Evolutionary conservation across 116 monocot species (phyloP).

Genomic region (Trichopus zeylanicus): DNA sequence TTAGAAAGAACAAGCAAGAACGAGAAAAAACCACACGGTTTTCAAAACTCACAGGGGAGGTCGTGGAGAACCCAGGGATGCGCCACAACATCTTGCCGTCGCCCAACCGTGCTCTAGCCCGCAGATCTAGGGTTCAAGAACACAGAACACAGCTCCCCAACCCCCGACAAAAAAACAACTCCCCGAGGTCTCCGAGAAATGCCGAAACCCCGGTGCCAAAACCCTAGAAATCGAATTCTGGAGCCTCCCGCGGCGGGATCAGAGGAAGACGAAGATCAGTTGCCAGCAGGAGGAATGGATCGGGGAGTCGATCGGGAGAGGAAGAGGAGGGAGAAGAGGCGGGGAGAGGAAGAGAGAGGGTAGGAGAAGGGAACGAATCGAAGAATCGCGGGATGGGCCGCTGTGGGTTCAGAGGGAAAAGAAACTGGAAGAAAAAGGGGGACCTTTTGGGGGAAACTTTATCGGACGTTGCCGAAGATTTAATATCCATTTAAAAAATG

Average conservation of each 20-base stretch:
- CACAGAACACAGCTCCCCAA: background rate
- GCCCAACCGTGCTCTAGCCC: constrained; percentile 10
- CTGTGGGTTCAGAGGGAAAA: background rate
- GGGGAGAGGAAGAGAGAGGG: background rate
- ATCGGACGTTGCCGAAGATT: no score
- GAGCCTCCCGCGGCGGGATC: background rate
- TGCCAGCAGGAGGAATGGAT: background rate
- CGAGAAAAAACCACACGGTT: background rate
- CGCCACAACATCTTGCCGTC: constrained; percentile 88
- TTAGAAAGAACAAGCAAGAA: no score
- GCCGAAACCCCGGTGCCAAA: background rate
- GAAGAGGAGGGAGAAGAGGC: background rate
- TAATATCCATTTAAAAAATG: no score
- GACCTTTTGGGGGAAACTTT: no score
- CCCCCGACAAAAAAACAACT: background rate
- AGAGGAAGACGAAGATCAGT: background rate
- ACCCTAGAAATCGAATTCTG: constrained; percentile 15
- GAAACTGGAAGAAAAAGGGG: no score
- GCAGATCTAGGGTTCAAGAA: constrained; percentile 49
- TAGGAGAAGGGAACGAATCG: constrained; percentile 1
- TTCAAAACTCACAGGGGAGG: constrained; percentile 71
- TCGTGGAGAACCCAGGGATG: constrained; percentile 79
- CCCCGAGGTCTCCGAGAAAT: background rate
- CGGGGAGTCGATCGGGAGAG: background rate
- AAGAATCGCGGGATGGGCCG: constrained; percentile 13